phyloP scores from a whole-genome alignment of 345 rosid genomes.

The Cardiospermum halicacabum region DNA sequence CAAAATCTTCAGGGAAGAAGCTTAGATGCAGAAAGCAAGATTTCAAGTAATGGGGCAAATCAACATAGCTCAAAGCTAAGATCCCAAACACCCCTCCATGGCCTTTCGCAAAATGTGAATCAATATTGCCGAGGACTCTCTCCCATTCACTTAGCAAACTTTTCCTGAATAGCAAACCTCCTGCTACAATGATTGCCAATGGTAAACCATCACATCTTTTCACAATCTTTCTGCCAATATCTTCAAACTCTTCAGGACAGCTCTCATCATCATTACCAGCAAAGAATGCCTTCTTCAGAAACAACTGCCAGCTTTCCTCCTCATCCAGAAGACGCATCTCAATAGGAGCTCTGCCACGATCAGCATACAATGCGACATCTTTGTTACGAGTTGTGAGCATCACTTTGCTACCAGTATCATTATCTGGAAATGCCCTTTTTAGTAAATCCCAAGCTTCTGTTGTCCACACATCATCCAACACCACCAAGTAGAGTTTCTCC shows the following conservation, averaged over 20 bases:
- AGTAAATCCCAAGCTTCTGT: conserved; percentile 19
- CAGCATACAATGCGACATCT: conserved; percentile 15
- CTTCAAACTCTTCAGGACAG: no score
- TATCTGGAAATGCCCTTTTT: conserved; percentile 19
- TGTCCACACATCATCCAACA: conserved; percentile 29
- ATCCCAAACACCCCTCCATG: conserved; percentile 22
- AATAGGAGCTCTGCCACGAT: conserved; percentile 11
- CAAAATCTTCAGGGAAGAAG: background rate
- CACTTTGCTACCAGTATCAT: conserved; percentile 22
- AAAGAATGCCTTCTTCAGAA: conserved; percentile 21
- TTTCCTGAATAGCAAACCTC: conserved; percentile 26
- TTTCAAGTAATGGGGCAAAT: conserved; percentile 25
- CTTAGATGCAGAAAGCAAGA: conserved; percentile 23
- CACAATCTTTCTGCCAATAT: no score
- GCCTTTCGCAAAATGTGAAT: conserved; percentile 18
- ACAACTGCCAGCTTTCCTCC: conserved; percentile 24
- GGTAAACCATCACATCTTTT: no score
- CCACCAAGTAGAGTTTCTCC: conserved; percentile 20
- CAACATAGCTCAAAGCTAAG: conserved; percentile 28
- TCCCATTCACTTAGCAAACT: conserved; percentile 20
- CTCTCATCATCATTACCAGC: background rate
- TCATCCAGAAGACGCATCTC: conserved; percentile 13
- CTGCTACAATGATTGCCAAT: conserved; percentile 14
- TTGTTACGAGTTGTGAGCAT: conserved; percentile 26
- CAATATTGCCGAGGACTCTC: conserved; percentile 20